Base-by-base conservation (phyloP, 495 filamentous ascomycete genomes). In the Hyaloscypha bicolor region DNA sequence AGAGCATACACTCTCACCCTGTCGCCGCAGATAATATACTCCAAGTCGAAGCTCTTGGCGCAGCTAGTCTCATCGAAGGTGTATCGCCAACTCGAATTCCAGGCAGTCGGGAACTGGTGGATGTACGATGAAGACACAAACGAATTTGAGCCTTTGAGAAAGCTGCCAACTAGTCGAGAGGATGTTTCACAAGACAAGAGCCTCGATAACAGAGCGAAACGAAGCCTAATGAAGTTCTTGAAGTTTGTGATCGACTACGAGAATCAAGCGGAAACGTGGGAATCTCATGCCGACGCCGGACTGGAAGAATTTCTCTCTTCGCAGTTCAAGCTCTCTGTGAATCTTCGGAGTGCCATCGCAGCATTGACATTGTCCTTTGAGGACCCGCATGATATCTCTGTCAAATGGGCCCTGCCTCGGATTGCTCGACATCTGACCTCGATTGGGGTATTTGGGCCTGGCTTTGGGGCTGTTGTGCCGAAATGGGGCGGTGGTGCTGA, bases 401-500 rank as follows among this genome's bases (percentile, higher is more conserved):
- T 92, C 42, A 85, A 81, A 14, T 82, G 84, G 76, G 90, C 91
- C 9, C 76, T 92, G 11, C 82, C 87, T 11, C 81, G 84, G 39
- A 90, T 98, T 60, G 86, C 89, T 71, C 86, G 89, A 55, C 94
- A 99, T 79, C 81, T 98, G 22, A 81, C 87, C 14, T 97, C 93
- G 4, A 92, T 97, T 72, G 94, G 94, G 29, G 75, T 92, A 2
- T 92, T 96, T 70, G 94, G 94, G 0, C 86, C 90, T 62, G 93
- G 93, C 6, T 97, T 97, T 75, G 90, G 92, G 37, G 88, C 90
- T 56, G 86, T 97, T 11, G 81, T 94, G 65, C 88, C 93, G 12
- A 96, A 95, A 79, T 99, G 94, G 89, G 95, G 95, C 25, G 93
- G 96, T 66, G 83, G 88, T 11, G 90, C 93, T n/a, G 95, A 99